These are phyloP conservation scores for Claviceps pazoutovae DNA, from an alignment of 2,329 filamentous ascomycete genomes.

Conservation along the genomic window DNA sequence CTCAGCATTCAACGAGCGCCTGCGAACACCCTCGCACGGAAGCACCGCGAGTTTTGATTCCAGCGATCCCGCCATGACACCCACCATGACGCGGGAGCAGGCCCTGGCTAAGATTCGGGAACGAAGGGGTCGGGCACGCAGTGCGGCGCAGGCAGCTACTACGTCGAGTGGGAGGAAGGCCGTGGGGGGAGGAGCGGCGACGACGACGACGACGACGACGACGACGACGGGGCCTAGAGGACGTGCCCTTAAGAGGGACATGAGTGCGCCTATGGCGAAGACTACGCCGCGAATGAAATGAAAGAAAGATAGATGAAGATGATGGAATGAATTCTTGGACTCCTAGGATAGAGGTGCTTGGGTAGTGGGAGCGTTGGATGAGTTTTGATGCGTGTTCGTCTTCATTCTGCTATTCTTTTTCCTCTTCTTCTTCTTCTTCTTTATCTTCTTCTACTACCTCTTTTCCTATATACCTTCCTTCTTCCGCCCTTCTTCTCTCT, in stretches of 20 bases:
- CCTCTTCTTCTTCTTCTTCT: background rate
- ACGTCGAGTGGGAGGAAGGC: slow-evolving; percentile 45
- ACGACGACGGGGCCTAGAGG: slow-evolving; percentile 17
- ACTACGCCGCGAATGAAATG: slow-evolving; percentile 5
- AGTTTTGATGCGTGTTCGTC: background rate
- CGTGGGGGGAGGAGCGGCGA: slow-evolving; percentile 49
- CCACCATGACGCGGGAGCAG: slow-evolving; percentile 58
- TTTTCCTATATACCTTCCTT: background rate
- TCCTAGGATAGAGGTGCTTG: background rate
- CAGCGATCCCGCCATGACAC: slow-evolving; percentile 44
- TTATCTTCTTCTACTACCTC: background rate
- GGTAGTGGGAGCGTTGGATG: background rate
- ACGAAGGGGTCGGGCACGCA: slow-evolving; percentile 55
- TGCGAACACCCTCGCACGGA: slow-evolving; percentile 30
- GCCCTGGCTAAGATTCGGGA: slow-evolving; percentile 64
- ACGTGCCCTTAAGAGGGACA: slow-evolving; percentile 25
- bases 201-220: slow-evolving; percentile 42
- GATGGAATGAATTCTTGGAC: background rate
- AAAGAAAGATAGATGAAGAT: background rate
- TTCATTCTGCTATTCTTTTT: background rate
- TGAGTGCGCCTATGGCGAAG: slow-evolving; percentile 30
- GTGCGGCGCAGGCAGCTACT: slow-evolving; percentile 47
- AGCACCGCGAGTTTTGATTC: slow-evolving; percentile 33
- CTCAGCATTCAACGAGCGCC: slow-evolving; percentile 29
- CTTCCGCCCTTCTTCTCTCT: background rate